Conservation (phyloP, 1,284 basidiomycete genomes). For the Irpex sp. region DNA sequence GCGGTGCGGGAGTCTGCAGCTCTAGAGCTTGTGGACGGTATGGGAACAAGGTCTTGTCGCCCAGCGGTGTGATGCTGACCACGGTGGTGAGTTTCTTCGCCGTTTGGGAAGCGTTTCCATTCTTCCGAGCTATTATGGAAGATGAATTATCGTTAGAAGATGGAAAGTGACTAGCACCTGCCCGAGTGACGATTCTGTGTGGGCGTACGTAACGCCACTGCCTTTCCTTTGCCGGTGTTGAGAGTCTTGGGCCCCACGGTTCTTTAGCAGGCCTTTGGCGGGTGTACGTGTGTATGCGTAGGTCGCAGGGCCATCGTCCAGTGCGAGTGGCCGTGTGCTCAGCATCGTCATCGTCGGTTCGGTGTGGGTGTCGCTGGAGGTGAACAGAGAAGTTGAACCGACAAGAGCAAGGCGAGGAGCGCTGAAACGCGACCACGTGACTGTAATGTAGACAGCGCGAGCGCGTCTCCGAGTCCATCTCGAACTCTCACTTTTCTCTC, state of each 20-base stretch:
- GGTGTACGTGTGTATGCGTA: conserved; percentile 44
- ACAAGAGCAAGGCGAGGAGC: no score
- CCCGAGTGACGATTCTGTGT: neutral
- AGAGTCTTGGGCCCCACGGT: conserved; percentile 29
- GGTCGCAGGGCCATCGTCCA: conserved; percentile 25
- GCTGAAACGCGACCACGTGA: neutral
- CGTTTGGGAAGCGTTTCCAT: neutral
- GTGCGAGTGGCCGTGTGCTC: conserved; percentile 36
- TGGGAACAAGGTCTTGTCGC: conserved; percentile 51
- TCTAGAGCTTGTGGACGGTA: conserved; percentile 44
- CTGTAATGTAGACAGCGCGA: neutral
- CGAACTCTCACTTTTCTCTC: no score
- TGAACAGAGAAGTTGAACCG: neutral
- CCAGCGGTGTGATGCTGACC: conserved; percentile 42
- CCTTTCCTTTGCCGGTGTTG: no score
- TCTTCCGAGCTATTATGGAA: conserved; percentile 16
- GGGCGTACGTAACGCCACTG: no score
- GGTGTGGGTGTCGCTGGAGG: neutral
- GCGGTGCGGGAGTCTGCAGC: conserved; percentile 27
- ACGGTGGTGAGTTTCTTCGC: conserved; percentile 11
- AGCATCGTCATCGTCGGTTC: conserved; percentile 37
- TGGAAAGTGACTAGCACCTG: no score
- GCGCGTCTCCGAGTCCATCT: neutral
- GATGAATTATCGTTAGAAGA: neutral
- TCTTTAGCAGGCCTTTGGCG: conserved; percentile 33